Base-by-base conservation (phyloP, 2,329 filamentous ascomycete species). In the Penicillium sp. region DNA sequence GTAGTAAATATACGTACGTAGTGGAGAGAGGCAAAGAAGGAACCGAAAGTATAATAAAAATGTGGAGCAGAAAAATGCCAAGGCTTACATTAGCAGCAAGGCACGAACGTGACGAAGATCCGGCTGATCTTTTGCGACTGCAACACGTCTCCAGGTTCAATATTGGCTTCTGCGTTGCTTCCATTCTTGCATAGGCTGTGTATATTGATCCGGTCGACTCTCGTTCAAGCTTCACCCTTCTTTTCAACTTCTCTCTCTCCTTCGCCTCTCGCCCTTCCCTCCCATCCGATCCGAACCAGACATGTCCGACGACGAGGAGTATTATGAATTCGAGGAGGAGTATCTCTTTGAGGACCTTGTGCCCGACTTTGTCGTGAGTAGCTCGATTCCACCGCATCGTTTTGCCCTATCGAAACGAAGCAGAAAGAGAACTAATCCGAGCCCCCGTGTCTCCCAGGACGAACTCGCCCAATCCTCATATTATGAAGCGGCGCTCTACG, bases 401-500 rank as follows among this genome's bases (percentile, higher is more conserved):
- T 7, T 12, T 8, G 20, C 15, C 15, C 30, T n/a, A 36, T 8
- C 5, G 24, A 27, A 27, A 27, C 9, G 10, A 37, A 36, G 20
- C 30, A 46, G 24, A 32, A 30, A 39, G 26, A 29, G 20, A 37
- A n/a, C 49, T 58, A 45, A 61, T 34, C 24, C 20, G 21, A 34
- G 8, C 15, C 13, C 15, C 23, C 18, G 32, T 21, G 9, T 37
- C 37, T 21, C 5, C 27, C 37, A 76, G 72, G 74, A 78, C 44
- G 74, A 78, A 49, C 66, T 78, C 18, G 75, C 75, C 34, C 68
- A 67, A 54, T 68, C 70, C 42, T 64, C 75, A 24, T 63, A 72
- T 12, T 68, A 73, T 58, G 75, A 75, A 48, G 69, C 73, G 24
- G 62, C 72, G 21, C 67, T 70, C 27, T 65, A 68, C 21, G 72